Evolutionary conservation across 495 filamentous ascomycete species (phyloP).

Genomic region (Tuber borchii): DNA sequence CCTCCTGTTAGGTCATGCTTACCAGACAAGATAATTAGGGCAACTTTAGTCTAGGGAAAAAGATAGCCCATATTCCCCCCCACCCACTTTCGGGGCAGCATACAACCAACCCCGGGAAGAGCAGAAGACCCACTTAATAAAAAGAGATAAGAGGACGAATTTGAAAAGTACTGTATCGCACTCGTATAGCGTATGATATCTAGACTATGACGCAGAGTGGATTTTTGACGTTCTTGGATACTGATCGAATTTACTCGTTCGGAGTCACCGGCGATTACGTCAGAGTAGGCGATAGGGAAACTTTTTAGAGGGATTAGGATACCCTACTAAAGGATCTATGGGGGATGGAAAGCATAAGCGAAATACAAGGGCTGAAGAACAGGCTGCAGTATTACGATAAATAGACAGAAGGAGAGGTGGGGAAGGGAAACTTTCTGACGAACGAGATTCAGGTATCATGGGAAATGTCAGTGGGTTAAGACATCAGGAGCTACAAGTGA

Average conservation of each 20-base stretch:
- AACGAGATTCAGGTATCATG: not conserved
- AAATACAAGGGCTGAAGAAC: not conserved
- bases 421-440: not conserved
- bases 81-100: not conserved
- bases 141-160: not conserved
- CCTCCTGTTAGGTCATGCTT: no score
- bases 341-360: not conserved
- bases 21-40: not conserved
- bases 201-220: not conserved
- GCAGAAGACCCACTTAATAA: not conserved
- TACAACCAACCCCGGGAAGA: not conserved
- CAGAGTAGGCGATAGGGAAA: not conserved
- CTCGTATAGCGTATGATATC: not conserved
- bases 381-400: not conserved
- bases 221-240: not conserved
- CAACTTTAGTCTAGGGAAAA: not conserved
- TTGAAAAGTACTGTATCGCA: not conserved
- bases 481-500: no score
- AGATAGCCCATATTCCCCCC: not conserved
- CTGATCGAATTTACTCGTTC: not conserved
- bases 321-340: not conserved
- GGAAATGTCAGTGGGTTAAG: no score
- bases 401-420: not conserved
- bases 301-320: not conserved
- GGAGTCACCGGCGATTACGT: not conserved